Evolutionary conservation across 306 rosid genomes (phyloP), one percentile per base, ranked within the genome.

Genomic region (Carpinus fangiana): DNA sequence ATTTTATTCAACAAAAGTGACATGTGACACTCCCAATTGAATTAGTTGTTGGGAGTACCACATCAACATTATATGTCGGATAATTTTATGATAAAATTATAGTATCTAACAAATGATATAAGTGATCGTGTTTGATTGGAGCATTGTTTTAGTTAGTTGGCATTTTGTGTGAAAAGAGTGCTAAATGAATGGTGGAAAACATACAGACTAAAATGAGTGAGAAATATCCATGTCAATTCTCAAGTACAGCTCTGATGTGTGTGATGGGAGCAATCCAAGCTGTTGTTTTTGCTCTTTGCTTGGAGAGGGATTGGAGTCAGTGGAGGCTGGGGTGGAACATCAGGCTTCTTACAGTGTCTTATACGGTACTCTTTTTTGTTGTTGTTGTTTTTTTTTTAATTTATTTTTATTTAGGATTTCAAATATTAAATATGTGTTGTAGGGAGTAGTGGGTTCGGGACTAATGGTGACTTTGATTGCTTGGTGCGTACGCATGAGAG

Each of bases 291-390:
- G 90, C 92, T 17, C 78, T 90, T 1, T 85, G 84, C 64, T 47
- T 51, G 60, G 92, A 87, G 28, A 89, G 85, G 73, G 92, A 89
- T 57, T 89, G 85, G 93, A 86, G 59, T 21, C 87, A 86, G 26
- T 92, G 97, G 96, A 89, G 76, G 36, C 54, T 92, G 46, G 89
- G 90, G n/a, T 90, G 92, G 90, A 83, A 72, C 23, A 73, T 93
- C 12, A 85, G 92, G 78, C 92, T 93, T 34, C 79, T 93, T 18
- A 66, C 90, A 0, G 93, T 83, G 2, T 80, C 89, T 47, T 92
- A 83, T 80, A 60, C 87, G 85, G 97, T 92, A 89, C 26, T 55
- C 0, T 31, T 2, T 31, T 31, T 31, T 31, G 2, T 31, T 31
- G 0, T 31, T 31, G 34, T 31, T 31, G 2, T 31, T 31, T 31